Percentiles rank a stretch among this genome's conserved stretches.
Conservation (phyloP, 805 yeast species). For the Wickerhamiella azymoides region DNA sequence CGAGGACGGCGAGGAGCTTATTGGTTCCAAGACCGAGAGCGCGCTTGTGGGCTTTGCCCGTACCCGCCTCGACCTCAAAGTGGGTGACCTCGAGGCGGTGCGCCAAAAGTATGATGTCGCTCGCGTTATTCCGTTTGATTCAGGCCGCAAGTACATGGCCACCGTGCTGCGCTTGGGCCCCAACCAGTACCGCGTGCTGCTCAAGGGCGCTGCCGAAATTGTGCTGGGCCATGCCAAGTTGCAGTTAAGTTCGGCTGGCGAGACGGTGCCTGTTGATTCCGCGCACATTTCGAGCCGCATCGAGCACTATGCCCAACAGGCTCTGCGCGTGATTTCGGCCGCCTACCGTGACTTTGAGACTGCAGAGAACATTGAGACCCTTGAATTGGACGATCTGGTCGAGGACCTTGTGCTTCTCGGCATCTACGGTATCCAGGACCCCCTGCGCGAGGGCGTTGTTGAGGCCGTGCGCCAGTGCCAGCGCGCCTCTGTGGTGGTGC, state of each 20-base stretch:
- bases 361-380: constrained; percentile 13
- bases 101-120: constrained; percentile 35
- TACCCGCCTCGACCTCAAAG: constrained; percentile 33
- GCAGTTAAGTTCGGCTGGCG: not conserved
- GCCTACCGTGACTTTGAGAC: constrained; percentile 55
- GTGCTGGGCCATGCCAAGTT: constrained; percentile 31
- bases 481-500: constrained; percentile 82
- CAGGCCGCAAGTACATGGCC: constrained; percentile 87
- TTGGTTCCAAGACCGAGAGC: constrained; percentile 92
- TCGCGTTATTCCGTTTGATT: constrained; percentile 81
- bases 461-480: constrained; percentile 78
- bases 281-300: constrained; percentile 30
- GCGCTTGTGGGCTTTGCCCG: constrained; percentile 65
- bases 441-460: constrained; percentile 79
- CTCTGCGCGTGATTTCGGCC: constrained; percentile 77
- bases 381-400: constrained; percentile 10
- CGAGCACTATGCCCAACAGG: constrained; percentile 53
- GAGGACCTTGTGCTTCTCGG: constrained; percentile 42
- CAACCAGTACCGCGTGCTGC: constrained; percentile 39
- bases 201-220: constrained; percentile 94
- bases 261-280: constrained; percentile 14
- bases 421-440: constrained; percentile 89
- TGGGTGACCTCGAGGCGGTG: constrained; percentile 34
- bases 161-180: constrained; percentile 39
- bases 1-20: constrained; percentile 51